Evolutionary conservation across 2,329 filamentous ascomycete species (phyloP), one percentile per base, ranked within the genome.

Genomic region (Coniochaeta sp.): DNA sequence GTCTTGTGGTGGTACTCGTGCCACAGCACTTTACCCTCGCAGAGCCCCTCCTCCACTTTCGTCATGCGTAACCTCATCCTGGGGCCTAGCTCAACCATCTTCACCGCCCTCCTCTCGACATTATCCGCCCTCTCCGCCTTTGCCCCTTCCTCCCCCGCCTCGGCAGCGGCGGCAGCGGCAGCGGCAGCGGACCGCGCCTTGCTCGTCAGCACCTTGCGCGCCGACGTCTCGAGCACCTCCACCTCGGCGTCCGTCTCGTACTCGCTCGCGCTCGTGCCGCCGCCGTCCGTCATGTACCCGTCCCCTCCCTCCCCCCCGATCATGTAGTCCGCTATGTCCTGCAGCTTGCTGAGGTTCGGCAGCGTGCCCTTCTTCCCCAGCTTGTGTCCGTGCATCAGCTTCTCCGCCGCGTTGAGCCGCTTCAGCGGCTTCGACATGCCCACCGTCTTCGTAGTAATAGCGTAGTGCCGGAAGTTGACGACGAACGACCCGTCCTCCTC

Each of bases 41-140:
- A 96, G 6, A 97, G 71, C 1, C 92, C 94, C 61, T 99, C 94
- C 65, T 99, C 94, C 4, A 99, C 91, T 73, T 99, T 99, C 51
- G 90, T 91, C 70, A 99, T 75, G 28, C 92, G 83, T 35, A 99
- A 73, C 55, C 82, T 86, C 87, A 99, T 86, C 51, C 94, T 83
- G 1, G 94, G 94, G 0, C 94, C 94, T 1, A 99, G 74, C 70
- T 99, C 94, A 3, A 95, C 85, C 6, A 99, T 76, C 66, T 95
- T 96, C 20, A 99, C 89, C 0, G 89, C 91, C 42, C 90, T 83
- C 60, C 89, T 89, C 70, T 96, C 89, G 6, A 95, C 86, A 27
- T 75, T 75, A 47, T 79, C 71, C 60, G 70, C 57, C 54, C 72
- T 68, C 26, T 69, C 60, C 38, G 59, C 57, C 53, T 58, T 71